Percentiles rank a stretch among this genome's conserved stretches.
Evolutionary conservation across 225 moss, liverwort and hornwort species (phyloP).

Genomic region (Marchantia polymorpha): DNA sequence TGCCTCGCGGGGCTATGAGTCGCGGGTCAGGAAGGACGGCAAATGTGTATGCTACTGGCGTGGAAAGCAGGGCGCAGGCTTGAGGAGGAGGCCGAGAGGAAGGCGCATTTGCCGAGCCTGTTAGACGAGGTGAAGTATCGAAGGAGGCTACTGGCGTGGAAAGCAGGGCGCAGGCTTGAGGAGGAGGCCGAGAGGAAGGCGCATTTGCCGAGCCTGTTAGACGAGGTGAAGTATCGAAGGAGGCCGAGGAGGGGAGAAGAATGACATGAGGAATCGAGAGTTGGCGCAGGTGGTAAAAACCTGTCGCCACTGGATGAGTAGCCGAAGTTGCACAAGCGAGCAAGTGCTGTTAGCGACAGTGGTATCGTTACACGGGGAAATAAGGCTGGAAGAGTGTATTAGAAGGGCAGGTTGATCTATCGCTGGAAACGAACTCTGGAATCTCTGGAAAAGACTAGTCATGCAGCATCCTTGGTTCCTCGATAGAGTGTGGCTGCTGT

Average conservation of each 20-base stretch:
- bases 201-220: background rate
- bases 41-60: background rate
- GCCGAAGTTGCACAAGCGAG: constrained; percentile 14
- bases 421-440: background rate
- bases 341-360: constrained; percentile 1
- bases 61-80: background rate
- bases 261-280: constrained; percentile 39
- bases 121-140: background rate
- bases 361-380: constrained; percentile 4
- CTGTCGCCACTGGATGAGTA: constrained; percentile 40
- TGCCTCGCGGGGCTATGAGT: background rate
- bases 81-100: background rate
- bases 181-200: background rate
- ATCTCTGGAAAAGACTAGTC: constrained; percentile 28
- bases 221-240: background rate
- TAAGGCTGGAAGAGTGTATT: constrained; percentile 17
- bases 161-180: background rate
- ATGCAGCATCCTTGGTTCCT: constrained; percentile 35
- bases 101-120: background rate
- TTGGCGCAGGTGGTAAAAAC: constrained; percentile 34
- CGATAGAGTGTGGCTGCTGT: constrained; percentile 32
- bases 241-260: background rate
- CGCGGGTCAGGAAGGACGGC: background rate
- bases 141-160: background rate
- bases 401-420: constrained; percentile 22